These are phyloP conservation scores for Chlorella sorokiniana DNA, from an alignment of 139 green algal species.

Conservation along the genomic window DNA sequence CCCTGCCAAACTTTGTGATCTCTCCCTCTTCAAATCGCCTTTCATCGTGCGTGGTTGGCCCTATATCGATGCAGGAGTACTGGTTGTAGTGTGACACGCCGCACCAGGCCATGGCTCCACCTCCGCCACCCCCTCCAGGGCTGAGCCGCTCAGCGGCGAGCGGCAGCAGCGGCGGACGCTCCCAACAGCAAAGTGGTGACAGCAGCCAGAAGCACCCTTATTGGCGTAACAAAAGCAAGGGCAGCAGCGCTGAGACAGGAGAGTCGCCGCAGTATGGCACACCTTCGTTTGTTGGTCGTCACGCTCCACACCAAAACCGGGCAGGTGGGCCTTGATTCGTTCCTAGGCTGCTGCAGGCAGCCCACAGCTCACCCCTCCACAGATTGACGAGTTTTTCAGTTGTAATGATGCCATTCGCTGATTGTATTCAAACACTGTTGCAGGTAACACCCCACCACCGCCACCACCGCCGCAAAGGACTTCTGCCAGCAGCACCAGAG, in stretches of 20 bases:
- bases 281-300: neutral
- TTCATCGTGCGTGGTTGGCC: too few relatives aligned
- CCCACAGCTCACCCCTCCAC: neutral
- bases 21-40: too few relatives aligned
- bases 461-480: neutral
- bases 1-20: too few relatives aligned
- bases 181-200: neutral
- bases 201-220: neutral
- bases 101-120: too few relatives aligned
- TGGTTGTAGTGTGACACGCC: too few relatives aligned
- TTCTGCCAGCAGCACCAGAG: neutral
- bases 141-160: too few relatives aligned
- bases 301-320: neutral
- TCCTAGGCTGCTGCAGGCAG: neutral
- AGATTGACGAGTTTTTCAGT: too few relatives aligned
- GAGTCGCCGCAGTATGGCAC: neutral
- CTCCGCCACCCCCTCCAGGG: too few relatives aligned
- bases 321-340: neutral
- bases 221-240: slow-evolving; percentile 9
- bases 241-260: neutral
- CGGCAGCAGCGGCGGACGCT: neutral
- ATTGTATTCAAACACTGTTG: neutral
- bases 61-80: too few relatives aligned
- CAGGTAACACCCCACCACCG: neutral
- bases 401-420: too few relatives aligned